Base-by-base conservation (phyloP, 75 land plant species). In the Pinus tabuliformis region DNA sequence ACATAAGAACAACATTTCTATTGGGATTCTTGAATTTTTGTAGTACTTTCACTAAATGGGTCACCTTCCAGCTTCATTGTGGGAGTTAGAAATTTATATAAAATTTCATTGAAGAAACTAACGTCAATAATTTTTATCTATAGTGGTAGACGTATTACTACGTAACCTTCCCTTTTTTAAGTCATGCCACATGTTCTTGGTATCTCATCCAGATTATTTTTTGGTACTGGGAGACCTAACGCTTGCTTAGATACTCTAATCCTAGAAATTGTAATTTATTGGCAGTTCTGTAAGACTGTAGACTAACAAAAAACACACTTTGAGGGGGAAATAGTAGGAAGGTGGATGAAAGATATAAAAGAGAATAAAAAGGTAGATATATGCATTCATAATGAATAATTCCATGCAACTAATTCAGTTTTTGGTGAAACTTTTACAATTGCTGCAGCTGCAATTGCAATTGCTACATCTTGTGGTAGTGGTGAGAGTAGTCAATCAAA, bases 361-460 rank as follows among this genome's bases (percentile, higher is more conserved):
- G 93, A 85, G 77, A 83, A 76, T 73, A 90, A 83, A 78, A 92
- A 88, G 62, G 90, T 85, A 73, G 90, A 86, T 39, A 72, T 62
- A 22, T 74, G 95, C 60, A 62, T 88, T 30, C 88, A 87, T 49
- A 89, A 86, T 70, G 95, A 93, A 1, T 91, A 91, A 28, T 62
- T 91, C 30, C 96, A 95, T 76, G 98, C 95, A 11, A 90, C 98
- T 9, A 83, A 86, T 17, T 89, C 93, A 1, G 92, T 95, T 28
- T 95, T 91, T 18, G 98, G 96, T 1, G 98, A 92, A 62, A 95
- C 98, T 3, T 91, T 95, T 5, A 93, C 95, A 7, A 85, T 95
- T 24, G 98, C 93, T 14, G 95, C 98, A 39, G 76, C 90, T 37
- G 85, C 91, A 2, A 86, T 93, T 15, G 87, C 82, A 21, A 49